Evolutionary conservation across 768 basidiomycete genomes (phyloP), one percentile per base, ranked within the genome.

Genomic region (Rhizopogon roseolus): DNA sequence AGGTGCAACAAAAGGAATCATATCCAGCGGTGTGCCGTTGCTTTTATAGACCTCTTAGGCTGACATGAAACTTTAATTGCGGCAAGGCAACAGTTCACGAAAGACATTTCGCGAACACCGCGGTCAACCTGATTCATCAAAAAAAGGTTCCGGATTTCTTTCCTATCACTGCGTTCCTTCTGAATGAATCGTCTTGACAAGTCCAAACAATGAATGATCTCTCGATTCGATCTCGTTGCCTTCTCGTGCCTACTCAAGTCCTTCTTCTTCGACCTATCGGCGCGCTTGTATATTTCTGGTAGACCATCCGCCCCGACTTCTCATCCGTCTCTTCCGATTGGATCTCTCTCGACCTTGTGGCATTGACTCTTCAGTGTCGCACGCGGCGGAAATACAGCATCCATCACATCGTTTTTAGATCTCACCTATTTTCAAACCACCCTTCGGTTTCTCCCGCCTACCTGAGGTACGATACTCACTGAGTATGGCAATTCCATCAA

Each of bases 321-420:
- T 63, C 54, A 66, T 58, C 66, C 69, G 58, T 61, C 58, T 55
- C 58, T 65, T 72, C 81, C 79, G 79, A 81, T 81, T 81, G 75
- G 77, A 56, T 59, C 61, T 56, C 56, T 49, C 62, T 60, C 58
- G 49, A 65, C 72, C 74, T 72, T 73, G 71, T 78, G 76, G 67
- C 62, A 70, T 64, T 57, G 43, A 54, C 58, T 57, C 55, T 60
- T 19, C 46, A 34, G 37, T 53, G 45, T 68, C 66, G 55, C 68
- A 67, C 66, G 57, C 66, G 59, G 68, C 64, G 64, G 68, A 64
- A 61, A 61, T 68, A 67, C 57, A 41, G 14, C 41, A 17, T 48
- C 58, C 43, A 57, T 62, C 71, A 68, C 73, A 71, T 76, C 74
- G 75, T 72, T 74, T 64, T 66, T 74, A 70, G 71, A 74, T 77